Base-by-base conservation (phyloP, 768 basidiomycete genomes). In the Postia placenta region DNA sequence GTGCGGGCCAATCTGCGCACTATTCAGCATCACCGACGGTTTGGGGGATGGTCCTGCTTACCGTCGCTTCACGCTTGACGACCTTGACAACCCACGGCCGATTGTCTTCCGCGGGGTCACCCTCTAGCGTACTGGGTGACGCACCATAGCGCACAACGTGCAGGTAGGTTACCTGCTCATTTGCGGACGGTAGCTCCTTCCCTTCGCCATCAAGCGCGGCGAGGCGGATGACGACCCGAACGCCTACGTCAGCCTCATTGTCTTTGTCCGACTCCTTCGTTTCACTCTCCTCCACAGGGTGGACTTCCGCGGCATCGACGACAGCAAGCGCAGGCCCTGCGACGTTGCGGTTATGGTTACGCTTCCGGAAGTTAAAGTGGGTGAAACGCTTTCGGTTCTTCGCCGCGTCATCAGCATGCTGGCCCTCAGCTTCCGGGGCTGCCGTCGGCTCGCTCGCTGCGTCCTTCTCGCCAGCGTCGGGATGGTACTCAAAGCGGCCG, bases 71-170 rank as follows among this genome's bases (percentile, higher is more conserved):
- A 38, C 93, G 79, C 64, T 92, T 88, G 49, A 93, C 84, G 33
- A 97, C 93, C 62, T 85, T 89, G 62, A 95, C 89, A 17, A 93
- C 83, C 92, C 92, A 97, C 2, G 89, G 81, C 33, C 87, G 71
- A 11, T 72, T 70, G 57, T 91, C 65, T 17, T 64, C 68, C 20
- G 68, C 72, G n/a, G 49, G 52, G 37, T 39, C 49, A 3, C 51
- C 57, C 33, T 59, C 54, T 12, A 53, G 50, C 6, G 51, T 53
- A 3, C 51, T 49, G 5, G 62, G 54, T 22, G 73, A 66, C 33
- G 68, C 64, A 0, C 85, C 86, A 52, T 88, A 73, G 15, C 89
- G 76, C 14, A 90, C 80, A 52, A 97, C 77, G 49, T 92, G 87
- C 39, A 96, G 72, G 63, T 93, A 94, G 0, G 92, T 95, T 27